These are phyloP conservation scores for Epicoccum nigrum DNA, from an alignment of 2,329 filamentous ascomycete species.

Conservation along the genomic window DNA sequence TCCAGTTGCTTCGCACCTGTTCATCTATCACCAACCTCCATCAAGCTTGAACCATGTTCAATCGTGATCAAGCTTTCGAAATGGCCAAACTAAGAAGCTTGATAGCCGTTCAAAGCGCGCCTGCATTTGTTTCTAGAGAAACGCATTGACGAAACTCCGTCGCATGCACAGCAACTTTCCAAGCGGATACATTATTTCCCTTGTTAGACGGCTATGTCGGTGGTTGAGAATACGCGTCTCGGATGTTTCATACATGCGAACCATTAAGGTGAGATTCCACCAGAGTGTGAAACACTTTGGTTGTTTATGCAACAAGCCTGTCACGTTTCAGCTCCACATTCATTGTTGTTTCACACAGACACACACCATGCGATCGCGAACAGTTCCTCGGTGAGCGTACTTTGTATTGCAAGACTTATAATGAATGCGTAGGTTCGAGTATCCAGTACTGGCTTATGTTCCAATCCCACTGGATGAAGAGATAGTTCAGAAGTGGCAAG, in stretches of 20 bases:
- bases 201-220: neutral
- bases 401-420: too few relatives aligned
- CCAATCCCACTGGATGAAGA: too few relatives aligned
- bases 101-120: neutral
- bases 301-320: conserved; percentile 8
- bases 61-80: too few relatives aligned
- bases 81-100: too few relatives aligned
- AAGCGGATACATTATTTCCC: too few relatives aligned
- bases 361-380: neutral
- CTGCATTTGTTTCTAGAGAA: neutral
- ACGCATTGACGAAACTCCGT: neutral
- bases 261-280: neutral
- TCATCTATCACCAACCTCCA: neutral
- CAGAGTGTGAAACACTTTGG: conserved; percentile 3
- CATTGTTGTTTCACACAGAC: conserved; percentile 1
- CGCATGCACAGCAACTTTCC: neutral
- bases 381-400: neutral
- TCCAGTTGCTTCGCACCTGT: too few relatives aligned
- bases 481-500: too few relatives aligned
- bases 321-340: conserved; percentile 3
- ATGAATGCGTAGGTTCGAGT: too few relatives aligned
- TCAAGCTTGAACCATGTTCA: too few relatives aligned
- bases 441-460: too few relatives aligned
- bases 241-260: neutral
- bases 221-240: neutral